Evolutionary conservation across 768 basidiomycete species (phyloP).

Genomic region (Leccinellum luteum): DNA sequence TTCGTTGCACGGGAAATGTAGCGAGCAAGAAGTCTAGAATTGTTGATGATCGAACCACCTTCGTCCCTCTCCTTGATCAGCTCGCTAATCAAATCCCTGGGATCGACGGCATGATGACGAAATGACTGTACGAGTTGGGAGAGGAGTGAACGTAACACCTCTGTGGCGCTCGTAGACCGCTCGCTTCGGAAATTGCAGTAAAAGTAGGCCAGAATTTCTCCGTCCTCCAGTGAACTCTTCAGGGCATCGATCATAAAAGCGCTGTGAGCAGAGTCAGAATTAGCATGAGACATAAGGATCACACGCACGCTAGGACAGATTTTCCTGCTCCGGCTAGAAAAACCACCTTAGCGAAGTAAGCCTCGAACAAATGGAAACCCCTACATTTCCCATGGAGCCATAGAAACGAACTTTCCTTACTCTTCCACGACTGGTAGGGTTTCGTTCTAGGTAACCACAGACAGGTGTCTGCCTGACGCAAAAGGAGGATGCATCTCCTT

Average conservation of each 20-base stretch:
- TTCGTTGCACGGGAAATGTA: background rate
- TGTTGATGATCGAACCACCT: background rate
- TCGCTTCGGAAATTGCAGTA: conserved; percentile 22
- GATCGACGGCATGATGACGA: background rate
- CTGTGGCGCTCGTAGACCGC: conserved; percentile 1
- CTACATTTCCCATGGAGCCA: conserved; percentile 16
- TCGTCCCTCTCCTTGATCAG: background rate
- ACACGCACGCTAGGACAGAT: conserved; percentile 13
- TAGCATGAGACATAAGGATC: accelerated
- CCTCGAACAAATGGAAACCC: background rate
- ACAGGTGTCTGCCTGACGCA: conserved; percentile 10
- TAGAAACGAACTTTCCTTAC: background rate
- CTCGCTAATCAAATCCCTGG: background rate
- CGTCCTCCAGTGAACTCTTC: background rate
- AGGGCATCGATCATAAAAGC: conserved; percentile 15
- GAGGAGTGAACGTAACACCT: conserved; percentile 18
- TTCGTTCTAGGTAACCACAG: conserved; percentile 7
- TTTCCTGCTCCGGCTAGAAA: conserved; percentile 15
- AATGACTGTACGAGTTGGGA: conserved; percentile 12
- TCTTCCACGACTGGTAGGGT: conserved; percentile 5
- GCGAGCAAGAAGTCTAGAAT: background rate
- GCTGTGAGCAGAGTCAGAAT: background rate
- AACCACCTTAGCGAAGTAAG: background rate
- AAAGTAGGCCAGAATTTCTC: conserved; percentile 9
- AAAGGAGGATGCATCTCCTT: background rate